Evolutionary conservation across 371 early-diverging fungal species (phyloP).

Genomic region (Smittium culicis): DNA sequence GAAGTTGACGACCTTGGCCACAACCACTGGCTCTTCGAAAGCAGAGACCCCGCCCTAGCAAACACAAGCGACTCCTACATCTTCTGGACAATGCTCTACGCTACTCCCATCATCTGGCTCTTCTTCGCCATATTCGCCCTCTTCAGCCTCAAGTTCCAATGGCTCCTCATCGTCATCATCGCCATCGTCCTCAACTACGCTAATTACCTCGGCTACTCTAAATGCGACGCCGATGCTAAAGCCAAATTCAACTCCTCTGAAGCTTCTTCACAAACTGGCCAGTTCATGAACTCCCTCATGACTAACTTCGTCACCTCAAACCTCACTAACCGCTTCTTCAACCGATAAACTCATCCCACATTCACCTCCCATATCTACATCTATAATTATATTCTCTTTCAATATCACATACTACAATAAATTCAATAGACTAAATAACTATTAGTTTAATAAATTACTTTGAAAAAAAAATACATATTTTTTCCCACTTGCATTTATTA

Average conservation of each 20-base stretch:
- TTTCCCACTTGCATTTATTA: too few relatives aligned
- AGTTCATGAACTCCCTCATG: conserved; percentile 23
- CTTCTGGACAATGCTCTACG: conserved; percentile 85
- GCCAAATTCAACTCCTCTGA: conserved; percentile 32
- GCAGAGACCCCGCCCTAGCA: conserved; percentile 47
- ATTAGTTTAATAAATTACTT: too few relatives aligned
- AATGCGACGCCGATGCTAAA: conserved; percentile 85
- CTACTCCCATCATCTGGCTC: conserved; percentile 70
- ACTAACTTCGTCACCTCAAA: conserved; percentile 21
- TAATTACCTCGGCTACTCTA: conserved; percentile 86
- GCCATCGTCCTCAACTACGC: conserved; percentile 70
- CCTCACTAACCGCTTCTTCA: conserved; percentile 21
- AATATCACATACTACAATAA: too few relatives aligned
- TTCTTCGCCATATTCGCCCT: conserved; percentile 64
- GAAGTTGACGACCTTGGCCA: conserved; percentile 85
- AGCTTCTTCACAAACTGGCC: conserved; percentile 5
- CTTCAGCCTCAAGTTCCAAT: conserved; percentile 49
- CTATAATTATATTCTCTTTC: too few relatives aligned
- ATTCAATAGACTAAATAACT: too few relatives aligned
- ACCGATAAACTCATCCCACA: too few relatives aligned
- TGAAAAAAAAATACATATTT: too few relatives aligned
- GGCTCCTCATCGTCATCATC: conserved; percentile 74
- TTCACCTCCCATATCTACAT: too few relatives aligned
- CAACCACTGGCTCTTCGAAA: conserved; percentile 90
- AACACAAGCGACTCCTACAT: conserved; percentile 77